A percentile compares a stretch with the other conserved stretches of the same genome.
Conservation (phyloP, 2,329 filamentous ascomycete genomes). For the Claviceps arundinis region DNA sequence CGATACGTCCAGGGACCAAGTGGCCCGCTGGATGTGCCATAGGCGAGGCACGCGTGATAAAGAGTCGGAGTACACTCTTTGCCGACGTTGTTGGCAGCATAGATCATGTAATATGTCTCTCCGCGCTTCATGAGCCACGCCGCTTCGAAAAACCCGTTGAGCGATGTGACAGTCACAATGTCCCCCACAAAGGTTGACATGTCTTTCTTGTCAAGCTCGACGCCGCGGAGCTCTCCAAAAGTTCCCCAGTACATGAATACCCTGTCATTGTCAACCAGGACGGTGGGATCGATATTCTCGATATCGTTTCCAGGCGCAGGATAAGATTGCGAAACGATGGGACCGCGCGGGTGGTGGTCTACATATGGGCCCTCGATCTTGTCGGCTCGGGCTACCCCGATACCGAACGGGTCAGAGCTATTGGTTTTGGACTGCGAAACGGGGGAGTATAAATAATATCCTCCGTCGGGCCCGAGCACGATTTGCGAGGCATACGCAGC, state of each 20-base stretch:
- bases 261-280: background rate
- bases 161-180: background rate
- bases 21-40: background rate
- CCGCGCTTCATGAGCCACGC: background rate
- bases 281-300: slow-evolving; percentile 1
- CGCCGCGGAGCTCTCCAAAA: background rate
- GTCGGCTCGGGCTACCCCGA: background rate
- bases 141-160: background rate
- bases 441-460: background rate
- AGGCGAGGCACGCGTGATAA: background rate
- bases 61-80: background rate
- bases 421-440: background rate
- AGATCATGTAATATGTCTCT: background rate
- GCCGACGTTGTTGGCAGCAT: background rate
- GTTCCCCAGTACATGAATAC: slow-evolving; percentile 1
- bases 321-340: background rate
- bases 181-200: background rate
- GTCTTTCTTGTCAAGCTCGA: background rate
- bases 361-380: background rate
- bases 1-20: slow-evolving; percentile 1
- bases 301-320: background rate
- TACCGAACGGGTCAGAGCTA: background rate
- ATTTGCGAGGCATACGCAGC: background rate
- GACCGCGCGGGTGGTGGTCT: background rate
- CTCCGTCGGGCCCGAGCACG: background rate